Base-by-base conservation (phyloP, 768 basidiomycete genomes). In the Hysterangium stoloniferum region DNA sequence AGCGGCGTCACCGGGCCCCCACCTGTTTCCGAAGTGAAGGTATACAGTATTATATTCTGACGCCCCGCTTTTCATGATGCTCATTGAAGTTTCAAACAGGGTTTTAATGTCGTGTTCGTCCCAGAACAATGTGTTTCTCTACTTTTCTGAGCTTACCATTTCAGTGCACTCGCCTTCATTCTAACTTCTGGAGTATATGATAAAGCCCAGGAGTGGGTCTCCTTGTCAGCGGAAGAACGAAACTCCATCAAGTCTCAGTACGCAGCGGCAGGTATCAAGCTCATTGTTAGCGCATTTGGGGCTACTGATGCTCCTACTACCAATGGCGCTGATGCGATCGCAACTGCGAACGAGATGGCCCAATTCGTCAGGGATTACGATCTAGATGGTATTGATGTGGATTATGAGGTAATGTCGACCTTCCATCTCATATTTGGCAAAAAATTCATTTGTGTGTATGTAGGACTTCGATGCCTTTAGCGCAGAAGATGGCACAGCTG, bases 391-490 rank as follows among this genome's bases (percentile, higher is more conserved):
- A 41, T 41, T 41, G 40, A 41, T 41, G 40, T 41, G 11, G 40
- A 41, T 12, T 41, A 41, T 17, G 40, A 41, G 40, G 40, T 41
- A 17, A n/a, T n/a, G n/a, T n/a, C 8, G 37, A 19, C 8, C 11
- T 38, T 15, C n/a, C n/a, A 19, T 15, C 8, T 15, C 8, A 22
- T 7, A 7, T 7, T 6, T n/a, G 7, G 22, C 7, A 40, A 7
- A 7, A 40, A 8, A 8, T 40, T 40, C n/a, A n/a, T n/a, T n/a
- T 40, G 17, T 8, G n/a, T n/a, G n/a, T n/a, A n/a, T 13, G 15
- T 7, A 52, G 46, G 64, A 65, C 53, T 61, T 64, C 46, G 58
- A 54, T 38, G 64, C 65, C 2, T 56, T 65, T 37, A 58, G 64
- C 56, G 45, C 54, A 44, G 42, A 36, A 4, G 32, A 33, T 20